Conservation (phyloP, 2,329 filamentous ascomycete species). For the Zymoseptoria brevis region DNA sequence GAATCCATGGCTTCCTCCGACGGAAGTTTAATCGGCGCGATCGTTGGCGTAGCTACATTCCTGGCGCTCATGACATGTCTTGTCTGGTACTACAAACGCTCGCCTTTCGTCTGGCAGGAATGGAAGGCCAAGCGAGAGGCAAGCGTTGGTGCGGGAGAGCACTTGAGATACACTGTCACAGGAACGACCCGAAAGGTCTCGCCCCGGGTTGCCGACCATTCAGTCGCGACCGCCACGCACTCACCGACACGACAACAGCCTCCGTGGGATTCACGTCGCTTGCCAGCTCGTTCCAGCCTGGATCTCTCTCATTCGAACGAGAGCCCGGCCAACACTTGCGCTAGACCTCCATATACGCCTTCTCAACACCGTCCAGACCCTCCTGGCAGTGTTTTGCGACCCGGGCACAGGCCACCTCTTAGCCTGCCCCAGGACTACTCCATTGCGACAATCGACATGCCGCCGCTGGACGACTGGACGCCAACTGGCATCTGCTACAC, state of each 20-base stretch:
- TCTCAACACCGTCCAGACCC: constrained; percentile 9
- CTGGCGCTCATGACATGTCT: neutral
- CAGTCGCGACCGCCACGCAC: neutral
- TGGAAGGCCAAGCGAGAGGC: neutral
- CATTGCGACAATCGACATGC: neutral
- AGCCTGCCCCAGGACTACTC: constrained; percentile 14
- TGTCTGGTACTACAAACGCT: neutral
- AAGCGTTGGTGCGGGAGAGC: neutral
- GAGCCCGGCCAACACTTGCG: neutral
- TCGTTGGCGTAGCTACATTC: neutral
- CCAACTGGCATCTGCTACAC: neutral
- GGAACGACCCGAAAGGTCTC: neutral
- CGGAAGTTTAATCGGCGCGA: neutral
- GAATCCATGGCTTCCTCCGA: neutral
- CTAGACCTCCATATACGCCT: constrained; percentile 8
- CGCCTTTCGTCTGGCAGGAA: neutral
- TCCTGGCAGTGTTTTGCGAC: constrained; percentile 8
- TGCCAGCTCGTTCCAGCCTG: neutral
- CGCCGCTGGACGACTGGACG: neutral
- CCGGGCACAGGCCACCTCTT: constrained; percentile 3
- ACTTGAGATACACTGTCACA: neutral
- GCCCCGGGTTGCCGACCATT: neutral
- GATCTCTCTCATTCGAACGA: neutral
- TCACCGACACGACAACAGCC: neutral
- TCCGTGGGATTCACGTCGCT: neutral